Evolutionary conservation across 2,329 filamentous ascomycete species (phyloP), one percentile per base, ranked within the genome.

Genomic region (Fusarium dimerum): DNA sequence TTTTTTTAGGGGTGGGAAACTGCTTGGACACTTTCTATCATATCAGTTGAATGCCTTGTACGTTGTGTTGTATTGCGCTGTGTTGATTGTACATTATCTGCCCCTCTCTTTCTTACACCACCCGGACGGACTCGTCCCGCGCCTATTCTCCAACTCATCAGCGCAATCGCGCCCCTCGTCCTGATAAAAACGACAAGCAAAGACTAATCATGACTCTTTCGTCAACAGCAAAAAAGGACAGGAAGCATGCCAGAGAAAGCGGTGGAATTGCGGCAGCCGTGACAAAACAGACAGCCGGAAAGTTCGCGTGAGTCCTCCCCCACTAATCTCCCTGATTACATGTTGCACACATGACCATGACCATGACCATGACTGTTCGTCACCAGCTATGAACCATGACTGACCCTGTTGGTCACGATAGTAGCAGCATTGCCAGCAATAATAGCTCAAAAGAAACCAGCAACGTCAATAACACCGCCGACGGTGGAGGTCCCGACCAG

Each of bases 221-320:
- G 61, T 52, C 53, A 76, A 73, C 68, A 66, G 70, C 71, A 53
- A 80, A 80, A 74, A 81, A 80, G 68, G 72, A 78, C 64, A 78
- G 73, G 69, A 82, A 80, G 72, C 71, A 81, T 79, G 78, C 74
- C 67, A 81, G 75, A 76, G 78, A 81, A 64, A 71, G 70, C 65
- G 76, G 78, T 63, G 76, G 77, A 62, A 78, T 81, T 63, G 74
- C 77, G 61, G 78, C 78, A 44, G 78, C 78, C 70, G 75, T 81
- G 72, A 80, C 76, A 57, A 79, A 76, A 65, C 77, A 82, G 62
- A 74, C 74, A 62, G 72, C 76, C 65, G 75, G 74, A 65, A 80
- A 78, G 69, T 78, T 80, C 71, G 71, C 73, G 78, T 81, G 73
- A 62, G 78, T 76, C 48, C 38, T 51, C 38, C 49, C 43, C 40